These are phyloP conservation scores for Sequoiadendron giganteum DNA, from an alignment of 75 land plant species.

Conservation along the genomic window DNA sequence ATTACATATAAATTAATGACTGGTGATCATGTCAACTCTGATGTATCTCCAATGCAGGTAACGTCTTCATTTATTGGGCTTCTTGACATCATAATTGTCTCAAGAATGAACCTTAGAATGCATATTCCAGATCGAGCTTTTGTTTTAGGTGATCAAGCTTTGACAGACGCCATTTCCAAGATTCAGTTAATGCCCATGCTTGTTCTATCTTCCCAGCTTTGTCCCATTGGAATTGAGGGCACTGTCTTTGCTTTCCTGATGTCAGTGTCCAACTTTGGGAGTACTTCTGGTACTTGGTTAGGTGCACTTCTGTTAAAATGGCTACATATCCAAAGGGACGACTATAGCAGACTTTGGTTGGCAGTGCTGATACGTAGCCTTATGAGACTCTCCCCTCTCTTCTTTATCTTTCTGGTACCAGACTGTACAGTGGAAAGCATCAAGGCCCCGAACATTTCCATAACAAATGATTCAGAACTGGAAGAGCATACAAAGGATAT, in stretches of 20 bases:
- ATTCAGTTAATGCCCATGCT: conserved; percentile 29
- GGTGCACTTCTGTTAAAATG: conserved; percentile 26
- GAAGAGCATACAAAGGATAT: conserved; percentile 6
- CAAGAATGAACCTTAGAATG: conserved; percentile 19
- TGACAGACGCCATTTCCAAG: conserved; percentile 23
- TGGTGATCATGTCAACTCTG: background rate
- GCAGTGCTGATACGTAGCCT: conserved; percentile 27
- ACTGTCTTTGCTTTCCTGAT: conserved; percentile 38
- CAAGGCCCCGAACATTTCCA: background rate
- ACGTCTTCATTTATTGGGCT: conserved; percentile 20
- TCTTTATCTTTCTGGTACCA: conserved; percentile 24
- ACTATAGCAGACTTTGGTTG: conserved; percentile 32
- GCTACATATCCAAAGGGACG: conserved; percentile 19
- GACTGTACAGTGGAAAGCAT: conserved; percentile 20
- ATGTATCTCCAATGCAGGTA: conserved; percentile 13
- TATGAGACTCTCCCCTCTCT: conserved; percentile 21
- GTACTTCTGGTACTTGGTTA: conserved; percentile 26
- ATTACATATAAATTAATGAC: background rate
- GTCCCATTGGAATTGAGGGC: conserved; percentile 27
- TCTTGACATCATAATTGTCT: conserved; percentile 20
- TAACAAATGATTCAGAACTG: background rate
- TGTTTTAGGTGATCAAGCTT: conserved; percentile 25
- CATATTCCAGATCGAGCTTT: conserved; percentile 31
- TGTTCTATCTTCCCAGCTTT: conserved; percentile 31
- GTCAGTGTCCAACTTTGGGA: conserved; percentile 35